These are phyloP conservation scores for Coleophoma crateriformis DNA, from an alignment of 2,329 filamentous ascomycete species.

Conservation along the genomic window DNA sequence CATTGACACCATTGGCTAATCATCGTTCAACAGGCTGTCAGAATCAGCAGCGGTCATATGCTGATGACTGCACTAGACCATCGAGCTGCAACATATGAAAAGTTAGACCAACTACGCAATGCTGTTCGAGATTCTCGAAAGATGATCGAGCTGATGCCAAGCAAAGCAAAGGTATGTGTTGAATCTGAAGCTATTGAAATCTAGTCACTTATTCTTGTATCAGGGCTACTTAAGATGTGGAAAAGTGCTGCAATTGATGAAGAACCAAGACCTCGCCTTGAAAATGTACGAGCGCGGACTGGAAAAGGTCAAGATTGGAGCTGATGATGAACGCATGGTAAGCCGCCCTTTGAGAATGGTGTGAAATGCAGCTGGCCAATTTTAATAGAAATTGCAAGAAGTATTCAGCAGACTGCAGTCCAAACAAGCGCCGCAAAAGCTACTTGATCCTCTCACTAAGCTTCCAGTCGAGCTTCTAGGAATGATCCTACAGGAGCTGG, in stretches of 20 bases:
- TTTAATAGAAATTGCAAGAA: constrained; percentile 20
- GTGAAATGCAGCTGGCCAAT: constrained; percentile 2
- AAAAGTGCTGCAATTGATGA: constrained; percentile 24
- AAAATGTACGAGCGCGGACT: constrained; percentile 28
- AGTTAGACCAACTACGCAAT: constrained; percentile 17
- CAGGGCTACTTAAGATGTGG: constrained; percentile 28
- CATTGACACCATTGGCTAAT: neutral
- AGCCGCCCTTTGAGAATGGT: neutral
- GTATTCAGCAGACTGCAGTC: constrained; percentile 22
- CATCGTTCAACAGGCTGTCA: constrained; percentile 15
- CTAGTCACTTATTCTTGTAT: neutral
- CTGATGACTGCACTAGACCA: constrained; percentile 25
- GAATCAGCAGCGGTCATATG: constrained; percentile 16
- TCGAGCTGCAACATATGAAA: constrained; percentile 27
- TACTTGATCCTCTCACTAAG: constrained; percentile 23
- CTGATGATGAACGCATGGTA: constrained; percentile 21
- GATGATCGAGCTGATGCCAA: constrained; percentile 26
- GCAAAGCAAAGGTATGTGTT: constrained; percentile 20
- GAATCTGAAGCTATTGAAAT: neutral
- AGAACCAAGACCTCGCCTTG: constrained; percentile 21
- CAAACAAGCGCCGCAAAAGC: constrained; percentile 16
- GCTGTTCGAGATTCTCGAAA: constrained; percentile 25
- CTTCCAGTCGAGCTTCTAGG: constrained; percentile 27
- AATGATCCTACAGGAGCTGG: constrained; percentile 23
- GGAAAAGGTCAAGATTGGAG: constrained; percentile 24